Evolutionary conservation across 164 flowering plant genomes (phyloP).

Genomic region (Aristolochia californica): DNA sequence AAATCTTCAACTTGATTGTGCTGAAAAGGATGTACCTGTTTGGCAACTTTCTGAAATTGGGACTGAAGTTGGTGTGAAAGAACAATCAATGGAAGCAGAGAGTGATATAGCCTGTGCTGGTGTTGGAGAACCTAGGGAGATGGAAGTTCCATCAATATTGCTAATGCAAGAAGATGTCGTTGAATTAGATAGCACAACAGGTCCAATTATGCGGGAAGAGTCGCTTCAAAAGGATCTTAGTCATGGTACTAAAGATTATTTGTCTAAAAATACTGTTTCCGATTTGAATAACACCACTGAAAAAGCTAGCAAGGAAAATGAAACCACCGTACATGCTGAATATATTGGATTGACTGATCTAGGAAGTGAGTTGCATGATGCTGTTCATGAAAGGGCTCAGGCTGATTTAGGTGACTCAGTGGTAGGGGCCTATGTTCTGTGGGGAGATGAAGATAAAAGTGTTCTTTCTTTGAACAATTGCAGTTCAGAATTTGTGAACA

Average conservation of each 20-base stretch:
- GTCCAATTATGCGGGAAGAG: conserved; percentile 3
- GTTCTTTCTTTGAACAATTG: background rate
- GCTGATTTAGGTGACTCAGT: conserved; percentile 6
- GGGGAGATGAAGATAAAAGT: conserved; percentile 6
- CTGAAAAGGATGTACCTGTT: background rate
- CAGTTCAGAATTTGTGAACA: conserved; percentile 9
- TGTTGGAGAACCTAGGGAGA: background rate
- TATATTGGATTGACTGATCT: background rate
- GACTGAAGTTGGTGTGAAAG: background rate
- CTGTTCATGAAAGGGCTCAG: conserved; percentile 7
- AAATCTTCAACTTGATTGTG: background rate
- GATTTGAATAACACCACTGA: background rate
- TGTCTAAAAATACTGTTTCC: background rate
- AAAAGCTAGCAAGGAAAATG: background rate
- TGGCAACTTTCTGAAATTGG: background rate
- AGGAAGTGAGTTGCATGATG: conserved; percentile 7
- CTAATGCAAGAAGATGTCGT: background rate
- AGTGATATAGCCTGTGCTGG: background rate
- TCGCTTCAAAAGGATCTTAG: background rate
- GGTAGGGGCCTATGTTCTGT: background rate
- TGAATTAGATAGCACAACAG: background rate
- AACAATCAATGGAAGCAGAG: background rate
- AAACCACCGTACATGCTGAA: background rate
- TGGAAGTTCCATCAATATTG: background rate
- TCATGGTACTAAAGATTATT: background rate